Evolutionary conservation across 139 green algal genomes (phyloP).

Genomic region (Closterium sp.): DNA sequence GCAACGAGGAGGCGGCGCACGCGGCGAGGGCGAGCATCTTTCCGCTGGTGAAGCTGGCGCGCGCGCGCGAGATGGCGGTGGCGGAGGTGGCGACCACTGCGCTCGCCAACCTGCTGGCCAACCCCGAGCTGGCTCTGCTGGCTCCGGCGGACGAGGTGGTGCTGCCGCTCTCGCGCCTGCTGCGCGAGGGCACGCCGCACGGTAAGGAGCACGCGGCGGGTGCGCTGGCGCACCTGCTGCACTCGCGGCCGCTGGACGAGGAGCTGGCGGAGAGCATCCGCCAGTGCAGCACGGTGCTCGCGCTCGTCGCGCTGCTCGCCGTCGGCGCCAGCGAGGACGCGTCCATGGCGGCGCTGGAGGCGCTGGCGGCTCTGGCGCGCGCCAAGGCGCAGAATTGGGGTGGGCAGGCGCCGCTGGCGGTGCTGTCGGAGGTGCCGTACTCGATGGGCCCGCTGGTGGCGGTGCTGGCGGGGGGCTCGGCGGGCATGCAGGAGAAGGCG

Average conservation of each 20-base stretch:
- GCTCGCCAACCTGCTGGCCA: constrained; percentile 40
- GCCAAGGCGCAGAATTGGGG: constrained; percentile 9
- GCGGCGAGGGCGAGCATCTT: constrained; percentile 35
- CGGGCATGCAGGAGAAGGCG: constrained; percentile 37
- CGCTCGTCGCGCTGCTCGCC: constrained; percentile 33
- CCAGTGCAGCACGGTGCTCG: constrained; percentile 37
- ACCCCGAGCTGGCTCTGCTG: constrained; percentile 32
- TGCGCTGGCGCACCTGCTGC: constrained; percentile 43
- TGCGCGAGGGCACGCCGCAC: constrained; percentile 33
- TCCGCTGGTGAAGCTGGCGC: constrained; percentile 42
- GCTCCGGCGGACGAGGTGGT: constrained; percentile 40
- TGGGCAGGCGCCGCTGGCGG: constrained; percentile 24
- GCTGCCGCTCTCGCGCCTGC: constrained; percentile 29
- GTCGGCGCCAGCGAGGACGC: constrained; percentile 25
- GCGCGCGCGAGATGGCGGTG: constrained; percentile 22
- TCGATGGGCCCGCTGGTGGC: constrained; percentile 32
- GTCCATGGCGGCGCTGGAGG: constrained; percentile 33
- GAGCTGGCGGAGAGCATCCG: constrained; percentile 30
- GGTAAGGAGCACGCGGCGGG: constrained; percentile 42
- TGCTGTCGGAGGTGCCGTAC: constrained; percentile 35
- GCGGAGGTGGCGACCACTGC: constrained; percentile 40
- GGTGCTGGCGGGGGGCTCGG: constrained; percentile 13
- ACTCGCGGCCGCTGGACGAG: constrained; percentile 26
- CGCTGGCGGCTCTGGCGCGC: constrained; percentile 27
- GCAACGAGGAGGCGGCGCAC: constrained; percentile 28